Percentiles rank a stretch among this genome's conserved stretches.
phyloP scores from a whole-genome alignment of 768 basidiomycete genomes.

The Artomyces pyxidatus region DNA sequence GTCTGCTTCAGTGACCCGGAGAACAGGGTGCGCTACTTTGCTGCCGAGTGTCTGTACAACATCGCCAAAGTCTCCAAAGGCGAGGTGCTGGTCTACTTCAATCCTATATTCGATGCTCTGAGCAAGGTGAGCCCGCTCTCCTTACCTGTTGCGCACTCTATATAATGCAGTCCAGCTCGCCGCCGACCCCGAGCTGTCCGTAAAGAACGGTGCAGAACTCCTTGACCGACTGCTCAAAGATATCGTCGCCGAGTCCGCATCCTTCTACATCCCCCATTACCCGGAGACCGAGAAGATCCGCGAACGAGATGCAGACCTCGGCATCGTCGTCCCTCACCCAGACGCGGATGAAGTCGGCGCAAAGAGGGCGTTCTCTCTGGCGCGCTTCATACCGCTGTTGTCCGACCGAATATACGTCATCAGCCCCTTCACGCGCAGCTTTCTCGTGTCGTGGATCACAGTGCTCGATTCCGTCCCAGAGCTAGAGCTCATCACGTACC shows the following conservation, averaged over 20 bases:
- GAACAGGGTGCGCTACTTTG: constrained; percentile 94
- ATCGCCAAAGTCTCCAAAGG: constrained; percentile 97
- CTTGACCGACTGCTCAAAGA: constrained; percentile 96
- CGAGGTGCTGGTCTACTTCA: constrained; percentile 94
- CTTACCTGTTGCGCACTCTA: background rate
- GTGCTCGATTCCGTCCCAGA: constrained; percentile 96
- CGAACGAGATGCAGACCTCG: constrained; percentile 33
- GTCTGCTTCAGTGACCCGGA: constrained; percentile 91
- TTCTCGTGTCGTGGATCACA: constrained; percentile 95
- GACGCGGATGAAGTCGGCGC: constrained; percentile 37
- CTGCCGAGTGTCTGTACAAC: constrained; percentile 96
- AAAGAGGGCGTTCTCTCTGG: constrained; percentile 84
- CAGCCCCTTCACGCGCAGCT: constrained; percentile 91
- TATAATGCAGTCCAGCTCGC: constrained; percentile 55
- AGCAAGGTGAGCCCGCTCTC: constrained; percentile 66
- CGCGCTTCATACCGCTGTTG: constrained; percentile 90
- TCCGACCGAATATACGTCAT: constrained; percentile 91
- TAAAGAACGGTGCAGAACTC: constrained; percentile 97
- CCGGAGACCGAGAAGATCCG: constrained; percentile 69
- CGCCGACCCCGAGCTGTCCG: constrained; percentile 90
- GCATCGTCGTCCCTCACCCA: constrained; percentile 58
- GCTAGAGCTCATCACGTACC: constrained; percentile 86
- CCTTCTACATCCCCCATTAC: constrained; percentile 86
- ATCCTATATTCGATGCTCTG: constrained; percentile 94
- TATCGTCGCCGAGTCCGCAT: constrained; percentile 94